A percentile compares a stretch with the other conserved stretches of the same genome.
phyloP scores from a whole-genome alignment of 495 filamentous ascomycete species.

The Staphylotrichum longicolle region DNA sequence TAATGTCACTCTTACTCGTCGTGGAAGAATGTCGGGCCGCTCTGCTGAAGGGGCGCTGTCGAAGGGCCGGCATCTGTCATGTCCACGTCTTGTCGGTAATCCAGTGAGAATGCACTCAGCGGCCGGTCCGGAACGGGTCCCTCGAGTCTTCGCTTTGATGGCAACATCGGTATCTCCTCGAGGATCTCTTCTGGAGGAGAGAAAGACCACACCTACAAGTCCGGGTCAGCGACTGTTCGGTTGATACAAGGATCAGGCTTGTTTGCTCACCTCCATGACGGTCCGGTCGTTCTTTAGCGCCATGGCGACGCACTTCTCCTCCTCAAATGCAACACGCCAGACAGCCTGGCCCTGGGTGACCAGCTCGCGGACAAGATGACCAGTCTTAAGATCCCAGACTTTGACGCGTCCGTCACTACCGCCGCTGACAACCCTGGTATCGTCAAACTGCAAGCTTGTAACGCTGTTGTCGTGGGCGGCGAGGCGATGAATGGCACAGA shows the following conservation, averaged over 20 bases:
- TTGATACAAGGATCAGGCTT: background rate
- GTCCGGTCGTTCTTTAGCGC: constrained; percentile 77
- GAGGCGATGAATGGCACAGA: constrained; percentile 85
- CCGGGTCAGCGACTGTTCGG: constrained; percentile 19
- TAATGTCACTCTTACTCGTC: constrained; percentile 36
- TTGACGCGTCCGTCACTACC: constrained; percentile 96
- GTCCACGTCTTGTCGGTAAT: constrained; percentile 42
- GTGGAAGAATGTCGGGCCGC: constrained; percentile 47
- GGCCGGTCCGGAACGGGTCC: constrained; percentile 41
- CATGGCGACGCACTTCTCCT: constrained; percentile 96
- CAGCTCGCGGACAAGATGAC: constrained; percentile 85
- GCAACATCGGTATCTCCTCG: constrained; percentile 41
- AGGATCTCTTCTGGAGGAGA: constrained; percentile 75
- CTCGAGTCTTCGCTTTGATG: constrained; percentile 36
- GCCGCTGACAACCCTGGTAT: constrained; percentile 88
- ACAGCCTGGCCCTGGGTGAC: constrained; percentile 88
- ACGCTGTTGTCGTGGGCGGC: constrained; percentile 99
- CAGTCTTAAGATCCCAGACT: constrained; percentile 92
- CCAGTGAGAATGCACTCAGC: constrained; percentile 40
- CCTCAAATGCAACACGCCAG: constrained; percentile 97
- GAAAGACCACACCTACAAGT: constrained; percentile 79
- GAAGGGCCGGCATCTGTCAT: constrained; percentile 51
- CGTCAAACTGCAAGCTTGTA: constrained; percentile 94
- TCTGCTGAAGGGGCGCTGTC: constrained; percentile 40
- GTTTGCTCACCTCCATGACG: constrained; percentile 84